Evolutionary conservation across 1,284 basidiomycete species (phyloP).

Genomic region (Apiotrichum domesticum): DNA sequence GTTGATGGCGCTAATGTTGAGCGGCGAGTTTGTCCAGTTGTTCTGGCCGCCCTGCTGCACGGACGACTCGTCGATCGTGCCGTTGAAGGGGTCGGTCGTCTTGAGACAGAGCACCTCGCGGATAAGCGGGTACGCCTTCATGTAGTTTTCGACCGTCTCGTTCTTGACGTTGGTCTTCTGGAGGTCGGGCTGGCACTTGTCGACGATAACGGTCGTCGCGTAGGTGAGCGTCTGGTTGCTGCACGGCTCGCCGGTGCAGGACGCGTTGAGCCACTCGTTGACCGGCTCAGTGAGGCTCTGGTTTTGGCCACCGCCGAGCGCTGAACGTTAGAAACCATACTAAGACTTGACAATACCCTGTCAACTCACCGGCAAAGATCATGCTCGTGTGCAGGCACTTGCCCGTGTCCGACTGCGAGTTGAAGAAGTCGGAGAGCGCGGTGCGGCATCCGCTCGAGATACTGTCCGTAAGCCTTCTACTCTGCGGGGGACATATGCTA

Average conservation of each 20-base stretch:
- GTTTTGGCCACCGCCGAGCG: too few species aligned
- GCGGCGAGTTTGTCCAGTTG: neutral
- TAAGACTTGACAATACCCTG: too few species aligned
- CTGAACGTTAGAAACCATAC: too few species aligned
- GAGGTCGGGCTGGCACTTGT: constrained; percentile 35
- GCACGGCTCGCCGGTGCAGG: constrained; percentile 40
- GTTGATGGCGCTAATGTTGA: neutral
- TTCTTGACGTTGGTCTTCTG: constrained; percentile 23
- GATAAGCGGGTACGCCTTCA: constrained; percentile 35
- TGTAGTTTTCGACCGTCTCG: constrained; percentile 22
- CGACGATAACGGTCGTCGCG: constrained; percentile 24
- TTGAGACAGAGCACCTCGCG: constrained; percentile 43
- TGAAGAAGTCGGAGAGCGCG: constrained; percentile 5
- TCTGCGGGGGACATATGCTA: too few species aligned
- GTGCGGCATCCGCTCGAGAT: constrained; percentile 5
- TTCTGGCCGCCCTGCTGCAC: neutral
- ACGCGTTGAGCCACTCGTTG: constrained; percentile 29
- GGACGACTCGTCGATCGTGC: constrained; percentile 11
- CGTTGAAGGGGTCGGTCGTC: constrained; percentile 22
- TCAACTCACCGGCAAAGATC: constrained; percentile 15
- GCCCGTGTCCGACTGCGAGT: constrained; percentile 9
- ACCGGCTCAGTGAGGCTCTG: constrained; percentile 19
- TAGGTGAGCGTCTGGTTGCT: constrained; percentile 30
- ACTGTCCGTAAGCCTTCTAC: neutral
- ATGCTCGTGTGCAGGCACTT: constrained; percentile 24